Evolutionary conservation across 805 yeast genomes (phyloP), one percentile per base, ranked within the genome.

Genomic region (Candida piceae): DNA sequence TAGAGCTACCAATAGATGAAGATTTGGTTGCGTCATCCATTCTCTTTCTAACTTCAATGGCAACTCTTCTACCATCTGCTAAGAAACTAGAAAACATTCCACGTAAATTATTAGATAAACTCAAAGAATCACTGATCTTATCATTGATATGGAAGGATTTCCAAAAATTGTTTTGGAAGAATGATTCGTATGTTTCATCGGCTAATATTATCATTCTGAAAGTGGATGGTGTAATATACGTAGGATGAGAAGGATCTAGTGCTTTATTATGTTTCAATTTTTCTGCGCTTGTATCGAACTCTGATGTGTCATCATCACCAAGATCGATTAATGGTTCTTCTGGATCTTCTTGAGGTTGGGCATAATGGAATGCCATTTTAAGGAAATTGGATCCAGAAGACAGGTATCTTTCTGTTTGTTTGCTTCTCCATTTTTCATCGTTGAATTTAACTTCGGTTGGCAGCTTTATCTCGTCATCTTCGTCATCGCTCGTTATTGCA

Each of bases 171-270:
- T 69, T 65, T 11, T 85, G 70, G 62, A 93, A 93, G 43, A 90
- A 77, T 28, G 83, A 66, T 58, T 93, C 97, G 48, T 87, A 83
- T 0, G 96, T 84, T 52, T 88, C 97, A 57, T 89, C 96, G 0
- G 97, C 97, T 5, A 90, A 66, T 5, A 93, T 65, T 1, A 93
- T 94, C 98, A 90, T 90, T 44, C 97, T 68, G 63, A 90, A 90
- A 0, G 96, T 88, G 0, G 97, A 86, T 13, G 87, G 64, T 36
- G 83, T 84, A 35, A 89, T 70, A 40, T 65, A 76, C 8, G 81
- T 77, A 1, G 95, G 95, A 22, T 80, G 74, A 22, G 74, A 69
- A 3, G 96, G 96, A 53, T 87, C 85, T 26, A 87, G 63, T 0
- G 95, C 96, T 4, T 78, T 85, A 53, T 88, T 87, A 33, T 86